phyloP scores from a whole-genome alignment of 139 green algal species.

The Trebouxia sp. region DNA sequence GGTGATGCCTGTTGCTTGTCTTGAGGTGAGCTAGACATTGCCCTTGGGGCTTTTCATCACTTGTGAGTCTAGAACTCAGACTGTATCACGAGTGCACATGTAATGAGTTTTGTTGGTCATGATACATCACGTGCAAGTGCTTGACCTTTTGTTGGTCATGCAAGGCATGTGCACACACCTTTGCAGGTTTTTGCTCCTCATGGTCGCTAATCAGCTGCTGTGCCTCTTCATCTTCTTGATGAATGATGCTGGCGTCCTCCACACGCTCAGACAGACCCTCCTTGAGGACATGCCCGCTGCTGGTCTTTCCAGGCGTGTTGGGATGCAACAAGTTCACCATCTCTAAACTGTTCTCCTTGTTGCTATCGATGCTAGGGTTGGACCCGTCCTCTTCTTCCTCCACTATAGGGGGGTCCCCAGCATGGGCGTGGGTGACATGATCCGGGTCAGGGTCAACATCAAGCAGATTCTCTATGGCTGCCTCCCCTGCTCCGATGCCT shows the following conservation, averaged over 20 bases:
- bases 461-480: background rate
- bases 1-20: too few species aligned
- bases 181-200: background rate
- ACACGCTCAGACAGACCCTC: background rate
- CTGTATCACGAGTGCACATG: too few species aligned
- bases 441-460: background rate
- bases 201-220: too few species aligned
- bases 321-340: slow-evolving; percentile 13
- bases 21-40: too few species aligned
- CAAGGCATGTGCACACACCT: too few species aligned
- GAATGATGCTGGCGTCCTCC: too few species aligned
- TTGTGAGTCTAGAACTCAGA: too few species aligned
- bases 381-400: background rate
- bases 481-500: background rate
- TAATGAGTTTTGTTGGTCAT: too few species aligned
- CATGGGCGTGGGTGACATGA: slow-evolving; percentile 2
- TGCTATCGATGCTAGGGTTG: background rate
- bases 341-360: slow-evolving; percentile 16
- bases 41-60: too few species aligned
- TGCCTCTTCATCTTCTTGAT: background rate
- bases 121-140: too few species aligned
- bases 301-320: background rate
- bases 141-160: too few species aligned
- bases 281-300: background rate
- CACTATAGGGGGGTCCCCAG: background rate